Conservation (phyloP, 805 yeast genomes). For the Yamadazyma laniorum region DNA sequence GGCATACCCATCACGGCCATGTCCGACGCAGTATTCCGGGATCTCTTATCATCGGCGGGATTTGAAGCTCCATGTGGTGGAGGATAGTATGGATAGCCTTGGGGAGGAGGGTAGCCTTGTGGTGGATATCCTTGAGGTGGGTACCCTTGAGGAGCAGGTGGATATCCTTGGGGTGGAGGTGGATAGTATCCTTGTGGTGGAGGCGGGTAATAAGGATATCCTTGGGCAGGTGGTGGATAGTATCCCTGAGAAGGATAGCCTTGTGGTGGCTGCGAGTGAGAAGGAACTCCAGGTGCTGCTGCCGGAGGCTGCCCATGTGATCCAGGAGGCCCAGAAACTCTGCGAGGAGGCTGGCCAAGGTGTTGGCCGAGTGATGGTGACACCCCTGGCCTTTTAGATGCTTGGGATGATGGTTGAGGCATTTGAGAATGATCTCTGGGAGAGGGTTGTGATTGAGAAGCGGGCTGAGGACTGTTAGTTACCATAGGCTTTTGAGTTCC, state of each 20-base stretch:
- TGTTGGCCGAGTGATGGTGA: too few species aligned
- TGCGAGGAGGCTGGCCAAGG: neutral
- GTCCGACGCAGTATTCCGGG: slow-evolving; percentile 36
- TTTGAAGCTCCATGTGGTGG: slow-evolving; percentile 6
- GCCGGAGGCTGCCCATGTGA: neutral
- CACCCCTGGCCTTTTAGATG: too few species aligned
- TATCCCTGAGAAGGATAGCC: too few species aligned
- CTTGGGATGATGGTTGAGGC: too few species aligned
- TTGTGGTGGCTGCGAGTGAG: neutral
- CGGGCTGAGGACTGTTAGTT: too few species aligned
- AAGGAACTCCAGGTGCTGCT: neutral
- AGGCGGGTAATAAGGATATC: slow-evolving; percentile 3
- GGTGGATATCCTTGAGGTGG: slow-evolving; percentile 16
- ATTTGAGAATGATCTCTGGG: too few species aligned
- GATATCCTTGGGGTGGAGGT: slow-evolving; percentile 19
- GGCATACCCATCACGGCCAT: slow-evolving; percentile 50
- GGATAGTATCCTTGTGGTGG: slow-evolving; percentile 6
- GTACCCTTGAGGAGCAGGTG: slow-evolving; percentile 19
- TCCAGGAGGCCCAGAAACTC: neutral
- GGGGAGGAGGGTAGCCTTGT: slow-evolving; percentile 13
- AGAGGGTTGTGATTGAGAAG: too few species aligned
- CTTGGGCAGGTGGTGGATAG: slow-evolving; percentile 4
- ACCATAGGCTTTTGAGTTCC: too few species aligned
- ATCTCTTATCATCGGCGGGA: slow-evolving; percentile 4
- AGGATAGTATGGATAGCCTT: slow-evolving; percentile 12